Evolutionary conservation across 805 yeast species (phyloP).

Genomic region (Candida mattraensis): DNA sequence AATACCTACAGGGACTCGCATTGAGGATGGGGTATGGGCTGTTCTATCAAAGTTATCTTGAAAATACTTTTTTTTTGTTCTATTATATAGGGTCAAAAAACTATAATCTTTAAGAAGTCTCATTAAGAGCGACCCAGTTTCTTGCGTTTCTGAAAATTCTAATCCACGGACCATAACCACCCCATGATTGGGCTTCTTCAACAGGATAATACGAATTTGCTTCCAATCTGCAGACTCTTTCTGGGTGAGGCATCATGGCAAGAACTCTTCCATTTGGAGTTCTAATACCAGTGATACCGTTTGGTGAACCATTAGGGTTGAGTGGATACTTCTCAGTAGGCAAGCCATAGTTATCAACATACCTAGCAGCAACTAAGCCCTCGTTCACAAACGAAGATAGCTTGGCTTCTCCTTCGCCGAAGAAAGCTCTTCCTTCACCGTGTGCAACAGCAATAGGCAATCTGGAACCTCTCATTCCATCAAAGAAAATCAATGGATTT

Average conservation of each 20-base stretch:
- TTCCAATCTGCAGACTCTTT: slow-evolving; percentile 85
- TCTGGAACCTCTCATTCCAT: slow-evolving; percentile 90
- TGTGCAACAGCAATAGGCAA: slow-evolving; percentile 98
- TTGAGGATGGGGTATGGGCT: slow-evolving; percentile 72
- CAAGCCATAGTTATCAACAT: slow-evolving; percentile 88
- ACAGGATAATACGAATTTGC: slow-evolving; percentile 88
- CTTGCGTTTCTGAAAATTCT: slow-evolving; percentile 90
- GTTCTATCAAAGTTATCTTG: slow-evolving; percentile 43
- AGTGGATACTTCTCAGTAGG: slow-evolving; percentile 82
- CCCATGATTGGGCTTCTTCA: slow-evolving; percentile 62
- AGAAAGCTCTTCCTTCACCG: slow-evolving; percentile 94
- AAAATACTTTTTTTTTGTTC: background rate
- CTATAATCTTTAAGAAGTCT: slow-evolving; percentile 3
- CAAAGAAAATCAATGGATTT: slow-evolving; percentile 65
- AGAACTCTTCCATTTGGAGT: slow-evolving; percentile 92
- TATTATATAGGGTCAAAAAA: slow-evolving; percentile 1
- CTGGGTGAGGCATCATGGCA: slow-evolving; percentile 99
- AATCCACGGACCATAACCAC: slow-evolving; percentile 93
- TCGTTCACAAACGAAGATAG: slow-evolving; percentile 48
- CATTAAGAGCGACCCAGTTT: slow-evolving; percentile 68
- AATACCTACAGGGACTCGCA: slow-evolving; percentile 55
- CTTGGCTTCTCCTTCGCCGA: slow-evolving; percentile 44
- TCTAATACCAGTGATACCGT: slow-evolving; percentile 89
- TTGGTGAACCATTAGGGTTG: slow-evolving; percentile 96
- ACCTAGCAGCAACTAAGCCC: slow-evolving; percentile 68